These are phyloP conservation scores for Biscogniauxia mediterranea DNA, from an alignment of 2,329 filamentous ascomycete genomes.

Conservation along the genomic window DNA sequence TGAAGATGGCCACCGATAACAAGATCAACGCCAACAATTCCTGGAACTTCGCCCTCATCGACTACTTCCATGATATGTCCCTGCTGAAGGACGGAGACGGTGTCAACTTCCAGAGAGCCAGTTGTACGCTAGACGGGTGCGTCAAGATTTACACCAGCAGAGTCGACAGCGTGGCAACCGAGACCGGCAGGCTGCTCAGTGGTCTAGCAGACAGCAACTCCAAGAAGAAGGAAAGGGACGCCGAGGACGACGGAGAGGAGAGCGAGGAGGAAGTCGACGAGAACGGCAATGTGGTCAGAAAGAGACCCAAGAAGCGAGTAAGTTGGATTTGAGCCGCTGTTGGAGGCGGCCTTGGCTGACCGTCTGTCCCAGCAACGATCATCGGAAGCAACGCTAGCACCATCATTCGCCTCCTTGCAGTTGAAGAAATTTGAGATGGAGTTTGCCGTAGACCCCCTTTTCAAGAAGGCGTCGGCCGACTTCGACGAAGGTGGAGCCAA, in stretches of 20 bases:
- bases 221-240: constrained; percentile 67
- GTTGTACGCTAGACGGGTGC: constrained; percentile 94
- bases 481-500: constrained; percentile 98
- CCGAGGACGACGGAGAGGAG: constrained; percentile 65
- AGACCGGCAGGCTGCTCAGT: constrained; percentile 92
- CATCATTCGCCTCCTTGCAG: constrained; percentile 83
- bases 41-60: constrained; percentile 99
- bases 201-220: constrained; percentile 85
- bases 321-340: constrained; percentile 18
- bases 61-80: constrained; percentile 99
- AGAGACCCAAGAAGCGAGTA: constrained; percentile 75
- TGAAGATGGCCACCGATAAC: constrained; percentile 99
- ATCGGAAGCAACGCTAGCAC: constrained; percentile 88
- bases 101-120: constrained; percentile 98
- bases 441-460: constrained; percentile 94
- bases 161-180: constrained; percentile 96
- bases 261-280: constrained; percentile 63
- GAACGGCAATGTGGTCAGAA: constrained; percentile 54
- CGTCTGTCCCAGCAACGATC: constrained; percentile 59
- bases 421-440: constrained; percentile 98
- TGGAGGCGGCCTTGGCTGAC: constrained; percentile 17
- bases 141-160: constrained; percentile 99
- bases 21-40: constrained; percentile 98
- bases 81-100: constrained; percentile 92
- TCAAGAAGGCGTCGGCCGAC: constrained; percentile 97